Conservation (phyloP, 495 filamentous ascomycete genomes). For the Jackrogersella minutella region DNA sequence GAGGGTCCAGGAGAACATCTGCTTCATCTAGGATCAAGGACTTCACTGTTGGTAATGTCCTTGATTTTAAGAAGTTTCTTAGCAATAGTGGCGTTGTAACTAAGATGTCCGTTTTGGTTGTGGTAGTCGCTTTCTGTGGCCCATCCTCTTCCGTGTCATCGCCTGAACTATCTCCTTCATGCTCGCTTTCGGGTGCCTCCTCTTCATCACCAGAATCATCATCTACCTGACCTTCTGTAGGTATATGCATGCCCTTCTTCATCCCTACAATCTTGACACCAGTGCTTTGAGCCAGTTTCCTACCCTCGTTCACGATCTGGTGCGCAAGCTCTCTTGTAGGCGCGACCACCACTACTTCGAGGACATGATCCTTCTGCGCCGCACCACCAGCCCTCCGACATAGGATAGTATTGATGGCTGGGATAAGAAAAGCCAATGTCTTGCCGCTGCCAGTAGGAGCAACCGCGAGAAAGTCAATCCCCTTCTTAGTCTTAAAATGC, state of each 20-base stretch:
- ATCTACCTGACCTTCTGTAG: slow-evolving; percentile 53
- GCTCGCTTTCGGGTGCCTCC: slow-evolving; percentile 49
- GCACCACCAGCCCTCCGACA: slow-evolving; percentile 50
- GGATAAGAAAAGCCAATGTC: slow-evolving; percentile 90
- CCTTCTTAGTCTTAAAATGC: slow-evolving; percentile 34
- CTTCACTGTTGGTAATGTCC: slow-evolving; percentile 67
- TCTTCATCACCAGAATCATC: slow-evolving; percentile 42
- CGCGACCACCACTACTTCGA: slow-evolving; percentile 79
- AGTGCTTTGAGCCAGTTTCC: slow-evolving; percentile 79
- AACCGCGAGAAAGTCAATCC: slow-evolving; percentile 79
- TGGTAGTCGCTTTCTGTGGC: slow-evolving; percentile 50
- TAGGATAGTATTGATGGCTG: slow-evolving; percentile 78
- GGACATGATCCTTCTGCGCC: slow-evolving; percentile 56
- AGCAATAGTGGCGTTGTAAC: slow-evolving; percentile 87
- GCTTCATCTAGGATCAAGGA: slow-evolving; percentile 90
- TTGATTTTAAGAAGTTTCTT: slow-evolving; percentile 72
- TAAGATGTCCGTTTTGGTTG: slow-evolving; percentile 79
- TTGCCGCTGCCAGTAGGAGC: slow-evolving; percentile 99
- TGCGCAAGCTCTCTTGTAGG: slow-evolving; percentile 91
- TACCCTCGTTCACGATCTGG: slow-evolving; percentile 92
- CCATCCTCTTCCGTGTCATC: slow-evolving; percentile 51
- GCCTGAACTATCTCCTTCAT: slow-evolving; percentile 52
- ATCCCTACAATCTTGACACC: slow-evolving; percentile 82
- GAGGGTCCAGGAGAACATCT: slow-evolving; percentile 88
- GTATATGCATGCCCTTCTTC: slow-evolving; percentile 80